These are phyloP conservation scores for Pseudogymnoascus sp. DNA, from an alignment of 2,329 filamentous ascomycete species.

Conservation along the genomic window DNA sequence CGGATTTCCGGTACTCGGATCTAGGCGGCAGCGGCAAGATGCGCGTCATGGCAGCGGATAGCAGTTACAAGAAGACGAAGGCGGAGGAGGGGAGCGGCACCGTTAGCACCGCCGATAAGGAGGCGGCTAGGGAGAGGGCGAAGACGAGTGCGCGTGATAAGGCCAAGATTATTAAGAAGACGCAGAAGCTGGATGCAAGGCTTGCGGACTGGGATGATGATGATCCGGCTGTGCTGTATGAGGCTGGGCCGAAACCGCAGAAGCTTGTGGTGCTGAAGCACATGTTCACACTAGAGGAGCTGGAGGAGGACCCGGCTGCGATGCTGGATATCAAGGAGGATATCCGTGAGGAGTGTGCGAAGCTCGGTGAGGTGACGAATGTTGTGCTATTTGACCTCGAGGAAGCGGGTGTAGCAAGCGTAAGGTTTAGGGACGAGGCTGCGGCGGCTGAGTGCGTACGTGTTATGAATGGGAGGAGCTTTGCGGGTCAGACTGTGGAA, in stretches of 20 bases:
- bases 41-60: conserved; percentile 76
- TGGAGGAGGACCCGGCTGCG: conserved; percentile 76
- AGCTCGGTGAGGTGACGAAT: conserved; percentile 82
- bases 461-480: conserved; percentile 73
- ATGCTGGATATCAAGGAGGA: conserved; percentile 92
- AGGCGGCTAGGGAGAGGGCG: conserved; percentile 41
- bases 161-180: conserved; percentile 84
- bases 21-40: conserved; percentile 55
- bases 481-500: conserved; percentile 63
- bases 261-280: conserved; percentile 83
- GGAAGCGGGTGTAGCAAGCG: conserved; percentile 72
- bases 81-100: conserved; percentile 37
- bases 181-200: conserved; percentile 84
- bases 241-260: conserved; percentile 50
- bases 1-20: conserved; percentile 63
- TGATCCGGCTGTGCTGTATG: conserved; percentile 54
- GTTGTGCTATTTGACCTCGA: conserved; percentile 87
- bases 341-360: conserved; percentile 80
- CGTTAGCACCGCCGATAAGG: conserved; percentile 21
- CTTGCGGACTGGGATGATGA: conserved; percentile 95
- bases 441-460: conserved; percentile 66
- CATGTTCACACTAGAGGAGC: conserved; percentile 83
- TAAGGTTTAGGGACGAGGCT: conserved; percentile 68
- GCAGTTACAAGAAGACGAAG: conserved; percentile 83
- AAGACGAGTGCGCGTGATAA: conserved; percentile 60